Conservation (phyloP, 2,329 filamentous ascomycete species). For the Alternaria ethzedia region DNA sequence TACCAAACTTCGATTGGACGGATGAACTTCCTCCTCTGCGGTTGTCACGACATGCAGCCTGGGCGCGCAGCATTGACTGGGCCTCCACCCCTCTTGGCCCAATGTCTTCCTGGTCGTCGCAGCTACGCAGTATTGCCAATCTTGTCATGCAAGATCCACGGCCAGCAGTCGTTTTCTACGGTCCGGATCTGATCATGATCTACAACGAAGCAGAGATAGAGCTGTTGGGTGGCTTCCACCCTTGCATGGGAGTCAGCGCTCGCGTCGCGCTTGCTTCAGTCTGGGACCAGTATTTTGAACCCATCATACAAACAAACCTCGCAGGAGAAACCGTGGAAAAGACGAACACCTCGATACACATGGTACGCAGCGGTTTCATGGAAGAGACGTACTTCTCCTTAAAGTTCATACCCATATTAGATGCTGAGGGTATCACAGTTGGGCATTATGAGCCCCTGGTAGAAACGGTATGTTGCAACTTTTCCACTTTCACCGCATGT, state of each 20-base stretch:
- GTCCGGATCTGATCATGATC: constrained; percentile 44
- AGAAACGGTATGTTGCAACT: constrained; percentile 66
- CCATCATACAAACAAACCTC: constrained; percentile 29
- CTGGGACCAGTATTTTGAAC: constrained; percentile 46
- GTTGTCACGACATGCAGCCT: constrained; percentile 14
- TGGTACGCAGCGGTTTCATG: constrained; percentile 69
- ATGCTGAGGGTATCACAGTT: constrained; percentile 71
- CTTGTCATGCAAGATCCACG: constrained; percentile 66
- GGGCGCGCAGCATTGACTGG: constrained; percentile 71
- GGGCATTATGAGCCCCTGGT: constrained; percentile 79
- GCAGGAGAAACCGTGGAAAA: constrained; percentile 31
- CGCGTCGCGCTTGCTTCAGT: constrained; percentile 75
- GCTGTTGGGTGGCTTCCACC: constrained; percentile 46
- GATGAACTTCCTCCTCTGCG: constrained; percentile 18
- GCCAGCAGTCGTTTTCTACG: constrained; percentile 68
- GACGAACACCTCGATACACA: constrained; percentile 75
- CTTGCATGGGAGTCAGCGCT: constrained; percentile 66
- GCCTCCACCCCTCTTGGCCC: constrained; percentile 72
- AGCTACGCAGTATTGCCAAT: constrained; percentile 76
- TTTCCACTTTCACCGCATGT: rapidly evolving
- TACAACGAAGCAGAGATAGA: constrained; percentile 49
- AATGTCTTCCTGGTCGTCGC: constrained; percentile 71
- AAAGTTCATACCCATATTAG: constrained; percentile 76
- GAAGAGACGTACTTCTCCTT: constrained; percentile 83
- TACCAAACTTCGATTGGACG: constrained; percentile 23